These are phyloP conservation scores for Chaetomiaceae sp. DNA, from an alignment of 2,329 filamentous ascomycete genomes.

Conservation along the genomic window DNA sequence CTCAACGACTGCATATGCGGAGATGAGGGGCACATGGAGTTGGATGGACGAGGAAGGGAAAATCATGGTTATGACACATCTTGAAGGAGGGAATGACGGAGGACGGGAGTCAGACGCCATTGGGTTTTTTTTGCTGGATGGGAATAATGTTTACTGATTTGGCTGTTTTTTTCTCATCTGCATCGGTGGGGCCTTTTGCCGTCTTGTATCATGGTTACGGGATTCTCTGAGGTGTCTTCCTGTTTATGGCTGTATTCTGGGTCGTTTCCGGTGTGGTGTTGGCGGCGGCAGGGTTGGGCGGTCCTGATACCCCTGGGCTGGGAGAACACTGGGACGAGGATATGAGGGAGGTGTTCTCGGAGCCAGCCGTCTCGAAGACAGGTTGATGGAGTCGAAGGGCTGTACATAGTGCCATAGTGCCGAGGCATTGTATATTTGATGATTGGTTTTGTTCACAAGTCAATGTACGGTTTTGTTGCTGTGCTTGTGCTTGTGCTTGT, in stretches of 20 bases:
- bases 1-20: background rate
- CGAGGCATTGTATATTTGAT: too few relatives aligned
- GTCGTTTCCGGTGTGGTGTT: background rate
- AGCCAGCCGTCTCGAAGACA: too few relatives aligned
- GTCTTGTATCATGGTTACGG: background rate
- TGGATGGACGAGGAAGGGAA: background rate
- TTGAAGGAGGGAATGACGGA: too few relatives aligned
- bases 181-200: background rate
- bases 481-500: too few relatives aligned
- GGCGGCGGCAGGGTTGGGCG: background rate
- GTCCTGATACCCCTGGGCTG: background rate
- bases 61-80: background rate
- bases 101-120: too few relatives aligned
- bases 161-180: background rate
- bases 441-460: too few relatives aligned
- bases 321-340: background rate
- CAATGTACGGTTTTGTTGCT: too few relatives aligned
- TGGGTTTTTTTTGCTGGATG: too few relatives aligned
- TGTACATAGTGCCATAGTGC: too few relatives aligned
- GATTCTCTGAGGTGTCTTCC: background rate
- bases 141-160: too few relatives aligned
- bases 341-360: background rate
- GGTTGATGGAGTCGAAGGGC: too few relatives aligned
- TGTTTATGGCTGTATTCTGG: background rate
- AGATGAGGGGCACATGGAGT: background rate